These are phyloP conservation scores for Tetrapisispora nanseiensis DNA, from an alignment of 805 yeast genomes.

Conservation along the genomic window DNA sequence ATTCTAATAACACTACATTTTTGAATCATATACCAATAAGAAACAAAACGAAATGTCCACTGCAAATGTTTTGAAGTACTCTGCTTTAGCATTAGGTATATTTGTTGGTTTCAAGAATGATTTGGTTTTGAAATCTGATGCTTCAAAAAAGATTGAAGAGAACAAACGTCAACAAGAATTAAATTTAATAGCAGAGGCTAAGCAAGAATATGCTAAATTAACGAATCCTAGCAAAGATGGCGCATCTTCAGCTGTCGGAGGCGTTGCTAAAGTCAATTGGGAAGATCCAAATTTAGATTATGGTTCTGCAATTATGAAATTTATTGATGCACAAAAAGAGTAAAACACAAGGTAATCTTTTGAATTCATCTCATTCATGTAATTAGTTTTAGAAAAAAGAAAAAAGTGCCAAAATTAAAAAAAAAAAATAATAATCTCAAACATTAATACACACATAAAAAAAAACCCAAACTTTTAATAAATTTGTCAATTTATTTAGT, in stretches of 20 bases:
- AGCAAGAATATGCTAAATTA: conserved; percentile 72
- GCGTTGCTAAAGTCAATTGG: conserved; percentile 44
- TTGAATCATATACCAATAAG: background rate
- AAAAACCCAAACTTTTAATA: too few species aligned
- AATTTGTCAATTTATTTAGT: background rate
- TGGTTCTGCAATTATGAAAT: conserved; percentile 56
- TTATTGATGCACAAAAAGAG: conserved; percentile 46
- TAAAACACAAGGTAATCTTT: background rate
- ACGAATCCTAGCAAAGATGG: conserved; percentile 28
- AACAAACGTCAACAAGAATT: conserved; percentile 53
- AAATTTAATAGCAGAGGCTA: conserved; percentile 78
- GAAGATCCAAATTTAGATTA: conserved; percentile 88
- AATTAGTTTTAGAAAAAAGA: background rate
- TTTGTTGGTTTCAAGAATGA: conserved; percentile 85
- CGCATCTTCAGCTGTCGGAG: background rate
- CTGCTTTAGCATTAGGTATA: conserved; percentile 81
- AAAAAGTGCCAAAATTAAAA: too few species aligned
- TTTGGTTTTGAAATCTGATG: conserved; percentile 51
- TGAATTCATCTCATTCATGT: background rate
- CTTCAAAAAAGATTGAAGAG: conserved; percentile 46
- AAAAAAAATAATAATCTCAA: too few species aligned
- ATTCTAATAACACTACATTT: background rate
- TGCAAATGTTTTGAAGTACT: conserved; percentile 73
- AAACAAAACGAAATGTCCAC: conserved; percentile 33
- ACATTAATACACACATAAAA: too few species aligned